phyloP scores from a whole-genome alignment of 2,329 filamentous ascomycete species.

The Botrytis paeoniae region DNA sequence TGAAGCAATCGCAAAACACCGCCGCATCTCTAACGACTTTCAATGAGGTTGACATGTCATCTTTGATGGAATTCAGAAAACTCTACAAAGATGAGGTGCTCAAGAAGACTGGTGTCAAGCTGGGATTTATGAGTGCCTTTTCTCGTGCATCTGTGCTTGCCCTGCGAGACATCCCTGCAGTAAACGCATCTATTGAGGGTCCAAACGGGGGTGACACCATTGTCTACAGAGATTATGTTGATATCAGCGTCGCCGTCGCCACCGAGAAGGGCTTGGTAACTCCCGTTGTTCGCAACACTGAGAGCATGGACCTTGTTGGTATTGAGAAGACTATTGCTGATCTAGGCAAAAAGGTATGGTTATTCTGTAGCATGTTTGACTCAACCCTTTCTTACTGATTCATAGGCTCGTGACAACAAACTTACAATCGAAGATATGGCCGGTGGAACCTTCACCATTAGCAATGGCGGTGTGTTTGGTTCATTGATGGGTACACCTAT shows the following conservation, averaged over 20 bases:
- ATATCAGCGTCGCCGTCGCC: conserved; percentile 94
- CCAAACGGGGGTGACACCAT: conserved; percentile 94
- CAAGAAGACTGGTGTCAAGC: conserved; percentile 94
- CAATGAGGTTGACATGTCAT: conserved; percentile 99
- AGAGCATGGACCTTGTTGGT: conserved; percentile 79
- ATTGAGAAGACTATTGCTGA: conserved; percentile 93
- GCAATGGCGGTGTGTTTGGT: conserved; percentile 95
- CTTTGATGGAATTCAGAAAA: conserved; percentile 94
- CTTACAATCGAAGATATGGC: conserved; percentile 99
- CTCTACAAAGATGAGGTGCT: conserved; percentile 94
- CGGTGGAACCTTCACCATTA: conserved; percentile 96
- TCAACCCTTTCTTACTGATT: conserved; percentile 22
- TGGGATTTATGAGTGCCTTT: conserved; percentile 99
- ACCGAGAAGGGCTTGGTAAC: conserved; percentile 98
- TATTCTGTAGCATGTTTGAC: not conserved
- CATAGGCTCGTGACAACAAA: conserved; percentile 86
- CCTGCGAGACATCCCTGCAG: conserved; percentile 89
- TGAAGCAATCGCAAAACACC: conserved; percentile 99
- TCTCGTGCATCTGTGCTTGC: conserved; percentile 84
- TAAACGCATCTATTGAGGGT: conserved; percentile 96
- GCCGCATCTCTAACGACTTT: conserved; percentile 96
- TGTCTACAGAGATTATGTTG: conserved; percentile 96
- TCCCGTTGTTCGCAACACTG: conserved; percentile 90
- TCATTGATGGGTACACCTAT: conserved; percentile 97
- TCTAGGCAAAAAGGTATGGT: conserved; percentile 83